Percentiles rank a stretch among this genome's conserved stretches.
Conservation (phyloP, 2,329 filamentous ascomycete genomes). For the Fusarium hostae region DNA sequence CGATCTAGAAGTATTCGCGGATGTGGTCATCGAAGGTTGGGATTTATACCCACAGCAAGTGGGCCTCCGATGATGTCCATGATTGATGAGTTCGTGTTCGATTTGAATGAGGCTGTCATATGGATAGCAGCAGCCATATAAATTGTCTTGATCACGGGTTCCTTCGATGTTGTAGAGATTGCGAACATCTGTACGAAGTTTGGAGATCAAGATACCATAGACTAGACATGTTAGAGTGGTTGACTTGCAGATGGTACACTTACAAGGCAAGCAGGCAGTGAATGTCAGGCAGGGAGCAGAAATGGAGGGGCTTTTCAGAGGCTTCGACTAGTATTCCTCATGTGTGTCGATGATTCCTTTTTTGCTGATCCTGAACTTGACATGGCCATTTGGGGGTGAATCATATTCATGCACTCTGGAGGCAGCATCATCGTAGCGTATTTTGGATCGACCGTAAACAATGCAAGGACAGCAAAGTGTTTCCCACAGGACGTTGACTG, state of each 20-base stretch:
- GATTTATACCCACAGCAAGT: constrained; percentile 33
- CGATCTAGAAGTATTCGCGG: constrained; percentile 3
- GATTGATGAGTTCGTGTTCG: constrained; percentile 49
- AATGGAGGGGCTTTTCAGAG: background rate
- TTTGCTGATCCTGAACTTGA: background rate
- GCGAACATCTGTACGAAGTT: constrained; percentile 47
- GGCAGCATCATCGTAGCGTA: background rate
- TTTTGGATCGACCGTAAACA: background rate
- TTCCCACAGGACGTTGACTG: background rate
- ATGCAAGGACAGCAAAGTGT: background rate
- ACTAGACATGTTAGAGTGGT: constrained; percentile 37
- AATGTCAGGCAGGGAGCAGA: constrained; percentile 1
- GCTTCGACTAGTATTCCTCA: background rate
- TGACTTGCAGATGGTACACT: background rate
- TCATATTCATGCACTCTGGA: background rate
- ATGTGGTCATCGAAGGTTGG: constrained; percentile 38
- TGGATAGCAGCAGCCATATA: constrained; percentile 46
- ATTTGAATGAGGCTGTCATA: constrained; percentile 42
- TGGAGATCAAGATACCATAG: constrained; percentile 45
- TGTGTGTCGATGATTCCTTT: constrained; percentile 4
- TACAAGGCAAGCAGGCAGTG: constrained; percentile 45
- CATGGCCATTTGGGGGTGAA: background rate
- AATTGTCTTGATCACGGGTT: constrained; percentile 35
- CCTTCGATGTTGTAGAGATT: constrained; percentile 49
- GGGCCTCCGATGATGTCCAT: constrained; percentile 39